Conservation (phyloP, 495 filamentous ascomycete species). For the Trichoderma gamsii region DNA sequence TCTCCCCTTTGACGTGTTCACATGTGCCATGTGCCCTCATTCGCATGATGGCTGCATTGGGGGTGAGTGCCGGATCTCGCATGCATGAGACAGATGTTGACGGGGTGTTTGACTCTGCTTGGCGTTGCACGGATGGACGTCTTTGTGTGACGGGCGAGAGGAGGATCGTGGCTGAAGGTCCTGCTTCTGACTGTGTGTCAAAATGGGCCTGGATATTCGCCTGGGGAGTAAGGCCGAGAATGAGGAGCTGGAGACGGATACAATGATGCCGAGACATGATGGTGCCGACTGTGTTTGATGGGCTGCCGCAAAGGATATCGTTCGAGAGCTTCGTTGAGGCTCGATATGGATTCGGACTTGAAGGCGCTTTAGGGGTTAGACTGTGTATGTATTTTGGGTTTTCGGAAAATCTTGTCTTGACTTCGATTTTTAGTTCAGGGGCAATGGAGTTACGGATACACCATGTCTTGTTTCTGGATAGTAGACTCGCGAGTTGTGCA, state of each 20-base stretch:
- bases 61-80: slow-evolving; percentile 6
- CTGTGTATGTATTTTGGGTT: neutral
- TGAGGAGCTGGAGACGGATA: neutral
- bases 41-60: neutral
- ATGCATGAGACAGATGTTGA: slow-evolving; percentile 1
- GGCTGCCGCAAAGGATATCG: neutral
- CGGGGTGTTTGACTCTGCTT: neutral
- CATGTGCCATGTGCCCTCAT: neutral
- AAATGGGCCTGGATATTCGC: neutral
- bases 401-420: neutral
- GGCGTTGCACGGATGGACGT: neutral
- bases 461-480: neutral
- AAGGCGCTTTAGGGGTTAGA: neutral
- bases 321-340: neutral
- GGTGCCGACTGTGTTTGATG: neutral
- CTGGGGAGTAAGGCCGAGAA: neutral
- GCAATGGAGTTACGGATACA: neutral
- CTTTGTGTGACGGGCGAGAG: neutral
- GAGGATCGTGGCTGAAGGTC: neutral
- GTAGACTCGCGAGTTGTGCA: neutral
- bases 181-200: neutral
- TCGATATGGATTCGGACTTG: neutral
- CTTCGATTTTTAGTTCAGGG: neutral
- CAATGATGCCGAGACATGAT: neutral
- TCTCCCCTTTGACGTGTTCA: neutral